phyloP scores from a whole-genome alignment of 768 basidiomycete genomes.

The Calvatia gigantea region DNA sequence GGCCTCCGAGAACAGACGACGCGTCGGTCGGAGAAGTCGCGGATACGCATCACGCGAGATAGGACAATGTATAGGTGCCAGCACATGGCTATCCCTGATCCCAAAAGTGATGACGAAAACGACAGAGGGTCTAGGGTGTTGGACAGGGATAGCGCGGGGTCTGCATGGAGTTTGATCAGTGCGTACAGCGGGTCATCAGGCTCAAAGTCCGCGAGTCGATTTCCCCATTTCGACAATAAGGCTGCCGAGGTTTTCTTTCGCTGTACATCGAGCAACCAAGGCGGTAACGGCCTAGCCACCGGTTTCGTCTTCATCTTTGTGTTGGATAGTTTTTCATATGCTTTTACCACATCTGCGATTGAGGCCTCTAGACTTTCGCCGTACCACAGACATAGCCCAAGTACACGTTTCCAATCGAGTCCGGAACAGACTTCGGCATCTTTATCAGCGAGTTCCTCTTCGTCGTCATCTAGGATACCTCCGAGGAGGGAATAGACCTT shows the following conservation, averaged over 20 bases:
- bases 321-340: conserved; percentile 47
- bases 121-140: conserved; percentile 69
- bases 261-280: conserved; percentile 17
- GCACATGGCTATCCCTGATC: conserved; percentile 63
- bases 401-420: conserved; percentile 92
- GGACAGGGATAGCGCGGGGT: conserved; percentile 67
- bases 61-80: conserved; percentile 94
- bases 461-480: conserved; percentile 59
- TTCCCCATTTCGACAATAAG: conserved; percentile 14
- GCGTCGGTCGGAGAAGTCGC: conserved; percentile 83
- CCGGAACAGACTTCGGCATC: conserved; percentile 54
- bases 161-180: conserved; percentile 74
- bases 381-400: conserved; percentile 92
- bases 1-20: conserved; percentile 14
- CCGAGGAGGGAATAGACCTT: conserved; percentile 83
- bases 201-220: conserved; percentile 10
- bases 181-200: conserved; percentile 71
- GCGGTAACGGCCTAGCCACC: conserved; percentile 33
- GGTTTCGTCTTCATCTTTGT: conserved; percentile 54
- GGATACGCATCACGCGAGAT: conserved; percentile 74
- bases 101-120: conserved; percentile 71
- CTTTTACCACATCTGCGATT: conserved; percentile 62
- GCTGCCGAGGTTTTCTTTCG: conserved; percentile 27
- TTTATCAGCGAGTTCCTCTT: conserved; percentile 47
- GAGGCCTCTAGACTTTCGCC: conserved; percentile 67